Evolutionary conservation across 805 yeast genomes (phyloP).

Genomic region (Wickerhamiella qilinensis): DNA sequence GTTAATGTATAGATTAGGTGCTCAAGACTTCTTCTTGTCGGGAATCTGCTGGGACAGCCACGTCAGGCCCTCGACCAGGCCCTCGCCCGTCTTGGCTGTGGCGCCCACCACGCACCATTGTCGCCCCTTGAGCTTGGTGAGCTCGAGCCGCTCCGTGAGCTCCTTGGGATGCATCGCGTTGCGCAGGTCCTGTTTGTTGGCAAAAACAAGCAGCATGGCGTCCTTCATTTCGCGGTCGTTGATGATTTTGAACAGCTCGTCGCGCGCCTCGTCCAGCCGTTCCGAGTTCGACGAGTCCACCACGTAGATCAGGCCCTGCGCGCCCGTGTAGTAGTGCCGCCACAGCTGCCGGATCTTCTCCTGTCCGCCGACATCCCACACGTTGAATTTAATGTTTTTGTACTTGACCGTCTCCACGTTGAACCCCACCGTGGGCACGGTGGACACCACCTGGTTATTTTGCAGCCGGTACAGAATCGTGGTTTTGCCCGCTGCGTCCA

Average conservation of each 20-base stretch:
- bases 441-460: constrained; percentile 52
- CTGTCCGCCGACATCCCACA: constrained; percentile 96
- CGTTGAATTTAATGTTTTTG: constrained; percentile 68
- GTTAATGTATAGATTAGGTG: no score
- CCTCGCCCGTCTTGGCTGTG: constrained; percentile 79
- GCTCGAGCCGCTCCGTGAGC: constrained; percentile 53
- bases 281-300: constrained; percentile 65
- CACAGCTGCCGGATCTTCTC: constrained; percentile 81
- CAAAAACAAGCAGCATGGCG: constrained; percentile 67
- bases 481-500: constrained; percentile 89
- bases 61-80: constrained; percentile 70
- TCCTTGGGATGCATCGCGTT: constrained; percentile 65
- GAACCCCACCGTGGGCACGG: constrained; percentile 90
- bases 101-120: constrained; percentile 88
- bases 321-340: constrained; percentile 91
- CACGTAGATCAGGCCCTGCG: constrained; percentile 81
- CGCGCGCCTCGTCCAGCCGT: constrained; percentile 62
- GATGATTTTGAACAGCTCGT: constrained; percentile 61
- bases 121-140: constrained; percentile 48
- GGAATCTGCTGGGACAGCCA: constrained; percentile 61
- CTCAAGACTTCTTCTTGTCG: constrained; percentile 9
- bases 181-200: constrained; percentile 72
- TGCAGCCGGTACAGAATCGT: constrained; percentile 73
- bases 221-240: constrained; percentile 71
- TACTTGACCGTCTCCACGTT: constrained; percentile 78